phyloP scores from a whole-genome alignment of 208 protist genomes.

The Leishmania braziliensis region DNA sequence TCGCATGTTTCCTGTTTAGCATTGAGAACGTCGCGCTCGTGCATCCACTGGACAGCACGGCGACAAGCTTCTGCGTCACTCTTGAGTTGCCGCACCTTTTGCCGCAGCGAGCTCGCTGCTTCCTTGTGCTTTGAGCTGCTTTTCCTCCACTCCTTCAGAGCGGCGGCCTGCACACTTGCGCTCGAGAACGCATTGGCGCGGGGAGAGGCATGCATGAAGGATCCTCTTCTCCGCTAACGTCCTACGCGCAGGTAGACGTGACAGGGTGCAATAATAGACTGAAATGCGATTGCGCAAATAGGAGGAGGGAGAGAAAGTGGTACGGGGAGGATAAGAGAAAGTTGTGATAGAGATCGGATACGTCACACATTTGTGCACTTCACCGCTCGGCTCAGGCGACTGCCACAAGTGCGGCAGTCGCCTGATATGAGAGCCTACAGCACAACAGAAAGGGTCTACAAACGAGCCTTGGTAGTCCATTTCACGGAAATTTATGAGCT shows the following conservation, averaged over 20 bases:
- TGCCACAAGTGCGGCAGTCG: too few relatives aligned
- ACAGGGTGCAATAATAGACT: not conserved
- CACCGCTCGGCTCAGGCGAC: not conserved
- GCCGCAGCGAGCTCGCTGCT: constrained; percentile 27
- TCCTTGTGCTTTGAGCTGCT: constrained; percentile 25
- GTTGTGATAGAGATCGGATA: not conserved
- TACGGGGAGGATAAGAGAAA: not conserved
- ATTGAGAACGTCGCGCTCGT: constrained; percentile 34
- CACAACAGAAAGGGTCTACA: not conserved
- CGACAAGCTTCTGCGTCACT: constrained; percentile 27
- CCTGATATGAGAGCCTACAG: not conserved
- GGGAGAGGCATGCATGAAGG: not conserved
- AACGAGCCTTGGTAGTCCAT: not conserved
- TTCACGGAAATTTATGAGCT: not conserved
- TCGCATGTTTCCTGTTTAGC: constrained; percentile 35
- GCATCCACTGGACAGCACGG: constrained; percentile 30
- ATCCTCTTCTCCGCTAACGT: not conserved
- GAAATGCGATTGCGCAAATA: not conserved
- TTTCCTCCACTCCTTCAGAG: constrained; percentile 51
- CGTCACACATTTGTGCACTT: not conserved
- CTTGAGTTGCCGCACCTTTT: constrained; percentile 45
- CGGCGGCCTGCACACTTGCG: constrained; percentile 36
- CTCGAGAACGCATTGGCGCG: constrained; percentile 32
- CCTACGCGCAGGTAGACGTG: not conserved
- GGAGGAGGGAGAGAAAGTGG: not conserved